phyloP scores from a whole-genome alignment of 371 early-diverging fungal species.

The Mortierella sp. region DNA sequence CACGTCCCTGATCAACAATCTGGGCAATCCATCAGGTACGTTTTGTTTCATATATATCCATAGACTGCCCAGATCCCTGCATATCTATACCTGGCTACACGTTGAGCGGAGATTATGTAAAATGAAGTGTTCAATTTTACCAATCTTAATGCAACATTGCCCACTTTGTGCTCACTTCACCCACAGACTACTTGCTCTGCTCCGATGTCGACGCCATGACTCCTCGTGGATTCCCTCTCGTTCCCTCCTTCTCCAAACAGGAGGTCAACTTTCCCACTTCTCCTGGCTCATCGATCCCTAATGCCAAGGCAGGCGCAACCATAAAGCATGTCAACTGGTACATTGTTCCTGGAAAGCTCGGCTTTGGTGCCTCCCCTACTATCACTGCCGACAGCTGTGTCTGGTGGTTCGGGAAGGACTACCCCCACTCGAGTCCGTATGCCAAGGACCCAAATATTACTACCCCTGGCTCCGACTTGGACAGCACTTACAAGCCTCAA shows the following conservation, averaged over 20 bases:
- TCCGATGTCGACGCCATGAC: constrained; percentile 49
- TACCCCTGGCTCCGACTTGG: constrained; percentile 45
- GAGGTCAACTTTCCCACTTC: constrained; percentile 41
- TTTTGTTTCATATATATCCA: too few relatives aligned
- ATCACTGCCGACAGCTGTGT: constrained; percentile 53
- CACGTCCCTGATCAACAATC: constrained; percentile 46
- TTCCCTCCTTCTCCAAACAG: constrained; percentile 21
- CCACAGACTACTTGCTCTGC: constrained; percentile 43
- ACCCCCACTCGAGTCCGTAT: constrained; percentile 59
- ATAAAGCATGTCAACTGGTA: constrained; percentile 57
- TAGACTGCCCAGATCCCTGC: too few relatives aligned
- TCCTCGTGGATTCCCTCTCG: constrained; percentile 48
- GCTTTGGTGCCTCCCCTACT: constrained; percentile 40
- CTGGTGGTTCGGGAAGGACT: constrained; percentile 63
- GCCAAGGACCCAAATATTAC: constrained; percentile 55
- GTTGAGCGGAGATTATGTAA: not conserved
- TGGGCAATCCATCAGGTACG: constrained; percentile 47
- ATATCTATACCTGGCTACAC: constrained; percentile 6
- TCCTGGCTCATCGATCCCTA: constrained; percentile 41
- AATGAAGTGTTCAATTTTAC: too few relatives aligned
- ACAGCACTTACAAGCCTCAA: constrained; percentile 59
- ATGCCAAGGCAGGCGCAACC: constrained; percentile 33
- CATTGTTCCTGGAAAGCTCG: constrained; percentile 32
- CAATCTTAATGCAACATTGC: not conserved
- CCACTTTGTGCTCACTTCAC: not conserved